Base-by-base conservation (phyloP, 192 early-diverging fungal genomes). In the Coemansia sp. region DNA sequence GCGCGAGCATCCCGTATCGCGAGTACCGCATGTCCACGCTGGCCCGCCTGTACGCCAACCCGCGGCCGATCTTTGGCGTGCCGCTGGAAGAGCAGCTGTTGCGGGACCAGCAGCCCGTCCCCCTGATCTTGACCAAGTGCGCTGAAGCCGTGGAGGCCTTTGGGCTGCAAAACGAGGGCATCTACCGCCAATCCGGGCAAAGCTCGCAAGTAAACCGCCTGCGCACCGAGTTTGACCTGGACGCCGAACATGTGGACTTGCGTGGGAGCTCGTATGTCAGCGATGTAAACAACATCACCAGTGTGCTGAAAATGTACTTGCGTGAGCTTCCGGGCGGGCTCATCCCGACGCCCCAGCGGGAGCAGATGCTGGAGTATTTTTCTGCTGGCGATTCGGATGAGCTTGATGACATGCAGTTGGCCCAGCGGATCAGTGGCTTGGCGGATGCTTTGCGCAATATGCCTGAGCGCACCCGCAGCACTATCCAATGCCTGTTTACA, bases 291-390 rank as follows among this genome's bases (percentile, higher is more conserved):
- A 88, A 85, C 53, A 77, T 96, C 7, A 73, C 92, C 18, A 84
- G 91, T 46, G 86, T 91, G 20, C 70, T 99, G 3, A 99, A 99
- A 66, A 79, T 94, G 45, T 99, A 89, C 82, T 90, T 99, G 68
- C 82, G 96, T 26, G 94, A 97, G 68, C 69, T 99, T n/a, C 91
- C 94, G 5, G 91, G 93, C 38, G 88, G 92, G 1, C 70, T 97
- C 0, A 79, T 99, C 53, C 90, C 94, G 2, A 21, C 39, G 2
- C n/a, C 50, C 11, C 66, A 69, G 45, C 61, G 42, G 66, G 68
- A 41, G 1, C 16, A 45, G 5, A 68, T 76, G 66, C 53, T 76
- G 42, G 57, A 62, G 15, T 19, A 28, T 3, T 48, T 42, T n/a
- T 55, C 65, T 0, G 31, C 48, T 2, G n/a, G n/a, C n/a, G 65